A percentile compares a stretch with the other conserved stretches of the same genome.
Evolutionary conservation across 2,329 filamentous ascomycete genomes (phyloP).

Genomic region (Colletotrichum euphorbiae): DNA sequence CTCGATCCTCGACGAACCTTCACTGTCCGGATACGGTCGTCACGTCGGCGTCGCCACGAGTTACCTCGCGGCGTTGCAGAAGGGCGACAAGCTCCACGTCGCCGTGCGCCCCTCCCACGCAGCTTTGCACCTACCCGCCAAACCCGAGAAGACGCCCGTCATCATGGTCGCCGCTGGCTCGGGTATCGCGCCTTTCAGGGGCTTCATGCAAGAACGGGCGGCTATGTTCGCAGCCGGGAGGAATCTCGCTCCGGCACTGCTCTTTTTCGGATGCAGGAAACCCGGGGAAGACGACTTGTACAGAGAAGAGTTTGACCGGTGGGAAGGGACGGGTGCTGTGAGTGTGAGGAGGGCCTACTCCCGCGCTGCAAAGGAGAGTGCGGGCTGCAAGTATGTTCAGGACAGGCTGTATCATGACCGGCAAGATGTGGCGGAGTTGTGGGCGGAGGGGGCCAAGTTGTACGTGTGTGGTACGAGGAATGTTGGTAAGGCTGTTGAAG

Average conservation of each 20-base stretch:
- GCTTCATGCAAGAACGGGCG: constrained; percentile 42
- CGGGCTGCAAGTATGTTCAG: constrained; percentile 63
- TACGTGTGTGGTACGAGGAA: constrained; percentile 70
- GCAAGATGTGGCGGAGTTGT: constrained; percentile 48
- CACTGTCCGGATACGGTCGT: constrained; percentile 60
- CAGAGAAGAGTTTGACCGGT: constrained; percentile 55
- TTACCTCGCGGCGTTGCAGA: constrained; percentile 65
- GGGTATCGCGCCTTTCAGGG: constrained; percentile 49
- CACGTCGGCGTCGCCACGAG: constrained; percentile 71
- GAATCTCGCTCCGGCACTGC: constrained; percentile 50
- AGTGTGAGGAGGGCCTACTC: constrained; percentile 69
- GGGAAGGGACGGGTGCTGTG: constrained; percentile 62
- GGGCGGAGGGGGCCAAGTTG: constrained; percentile 58
- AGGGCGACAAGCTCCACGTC: constrained; percentile 61
- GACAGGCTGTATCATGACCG: constrained; percentile 53
- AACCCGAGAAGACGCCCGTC: constrained; percentile 53
- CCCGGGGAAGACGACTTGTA: constrained; percentile 59
- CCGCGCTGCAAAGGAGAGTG: constrained; percentile 53
- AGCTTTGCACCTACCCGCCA: constrained; percentile 57
- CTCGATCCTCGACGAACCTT: constrained; percentile 65
- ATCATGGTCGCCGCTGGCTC: constrained; percentile 55
- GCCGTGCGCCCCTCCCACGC: constrained; percentile 56
- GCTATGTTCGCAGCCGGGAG: constrained; percentile 59
- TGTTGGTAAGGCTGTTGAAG: constrained; percentile 56
- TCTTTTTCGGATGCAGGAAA: constrained; percentile 63